Evolutionary conservation across 2,329 filamentous ascomycete species (phyloP).

Genomic region (Paracoccidioides brasiliensis): DNA sequence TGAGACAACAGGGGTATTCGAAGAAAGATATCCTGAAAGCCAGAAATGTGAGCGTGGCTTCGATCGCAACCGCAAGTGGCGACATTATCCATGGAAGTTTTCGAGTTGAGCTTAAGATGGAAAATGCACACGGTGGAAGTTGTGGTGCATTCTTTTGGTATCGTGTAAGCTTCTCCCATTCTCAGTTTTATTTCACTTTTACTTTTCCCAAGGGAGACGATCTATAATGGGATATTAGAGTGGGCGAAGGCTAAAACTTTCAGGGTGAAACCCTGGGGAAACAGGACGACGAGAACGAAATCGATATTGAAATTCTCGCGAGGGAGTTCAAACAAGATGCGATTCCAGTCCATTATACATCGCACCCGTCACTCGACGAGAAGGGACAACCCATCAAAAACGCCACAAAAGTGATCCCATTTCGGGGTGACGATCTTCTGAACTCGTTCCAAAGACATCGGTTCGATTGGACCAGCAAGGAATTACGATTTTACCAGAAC

Average conservation of each 20-base stretch:
- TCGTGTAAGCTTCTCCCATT: constrained; percentile 12
- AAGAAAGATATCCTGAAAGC: constrained; percentile 9
- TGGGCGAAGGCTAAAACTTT: not conserved
- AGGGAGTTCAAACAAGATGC: constrained; percentile 14
- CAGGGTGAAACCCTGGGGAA: not conserved
- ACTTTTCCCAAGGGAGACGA: not conserved
- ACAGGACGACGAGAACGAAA: constrained; percentile 18
- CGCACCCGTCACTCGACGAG: constrained; percentile 15
- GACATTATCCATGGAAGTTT: constrained; percentile 19
- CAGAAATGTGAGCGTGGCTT: constrained; percentile 16
- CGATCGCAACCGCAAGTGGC: constrained; percentile 13
- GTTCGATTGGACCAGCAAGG: constrained; percentile 16
- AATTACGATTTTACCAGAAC: constrained; percentile 17
- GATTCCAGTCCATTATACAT: constrained; percentile 18
- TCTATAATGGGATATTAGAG: not conserved
- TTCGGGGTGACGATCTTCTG: constrained; percentile 7
- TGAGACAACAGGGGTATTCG: constrained; percentile 16
- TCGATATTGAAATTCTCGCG: constrained; percentile 19
- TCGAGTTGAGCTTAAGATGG: constrained; percentile 15
- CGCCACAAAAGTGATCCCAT: constrained; percentile 15
- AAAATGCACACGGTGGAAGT: constrained; percentile 16
- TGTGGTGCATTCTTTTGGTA: constrained; percentile 21
- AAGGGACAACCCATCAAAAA: constrained; percentile 12
- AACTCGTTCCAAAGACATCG: constrained; percentile 16
- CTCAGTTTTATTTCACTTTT: not conserved